Conservation (phyloP, 2,329 filamentous ascomycete species). For the Microsporum audouinii region DNA sequence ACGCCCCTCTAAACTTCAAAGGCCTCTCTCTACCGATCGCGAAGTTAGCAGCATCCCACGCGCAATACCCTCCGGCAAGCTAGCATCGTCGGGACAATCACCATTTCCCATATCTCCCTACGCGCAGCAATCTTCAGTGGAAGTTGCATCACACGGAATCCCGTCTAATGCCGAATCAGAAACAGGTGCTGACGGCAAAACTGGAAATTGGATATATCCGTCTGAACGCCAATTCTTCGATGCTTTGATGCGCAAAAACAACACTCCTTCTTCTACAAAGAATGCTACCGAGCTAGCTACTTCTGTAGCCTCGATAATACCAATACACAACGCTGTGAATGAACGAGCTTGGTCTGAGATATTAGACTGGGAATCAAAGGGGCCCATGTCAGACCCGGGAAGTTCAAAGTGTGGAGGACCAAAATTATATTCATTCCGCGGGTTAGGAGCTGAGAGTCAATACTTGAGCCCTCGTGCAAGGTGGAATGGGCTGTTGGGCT, state of each 20-base stretch:
- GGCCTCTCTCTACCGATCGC: conserved; percentile 53
- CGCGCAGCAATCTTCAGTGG: conserved; percentile 16
- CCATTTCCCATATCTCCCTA: conserved; percentile 24
- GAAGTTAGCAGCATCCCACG: conserved; percentile 72
- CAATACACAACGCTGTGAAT: conserved; percentile 97
- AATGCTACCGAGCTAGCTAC: conserved; percentile 39
- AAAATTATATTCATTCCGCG: conserved; percentile 70
- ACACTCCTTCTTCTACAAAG: conserved; percentile 46
- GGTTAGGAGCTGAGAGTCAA: conserved; percentile 41
- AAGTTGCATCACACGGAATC: conserved; percentile 23
- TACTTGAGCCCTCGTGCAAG: conserved; percentile 70
- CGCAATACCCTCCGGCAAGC: conserved; percentile 28
- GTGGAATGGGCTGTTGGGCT: conserved; percentile 74
- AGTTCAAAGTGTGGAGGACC: conserved; percentile 64
- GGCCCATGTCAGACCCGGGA: conserved; percentile 42
- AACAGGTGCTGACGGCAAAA: conserved; percentile 54
- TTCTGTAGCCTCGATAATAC: conserved; percentile 86
- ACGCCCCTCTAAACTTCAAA: conserved; percentile 21
- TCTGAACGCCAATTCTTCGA: conserved; percentile 97
- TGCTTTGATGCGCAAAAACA: conserved; percentile 86
- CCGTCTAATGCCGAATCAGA: conserved; percentile 69
- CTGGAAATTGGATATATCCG: conserved; percentile 94
- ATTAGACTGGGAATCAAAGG: conserved; percentile 70
- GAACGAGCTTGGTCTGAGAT: conserved; percentile 94
- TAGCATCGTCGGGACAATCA: conserved; percentile 11